Evolutionary conservation across 495 filamentous ascomycete genomes (phyloP), one percentile per base, ranked within the genome.

Genomic region (Sphaerosporella brunnea): DNA sequence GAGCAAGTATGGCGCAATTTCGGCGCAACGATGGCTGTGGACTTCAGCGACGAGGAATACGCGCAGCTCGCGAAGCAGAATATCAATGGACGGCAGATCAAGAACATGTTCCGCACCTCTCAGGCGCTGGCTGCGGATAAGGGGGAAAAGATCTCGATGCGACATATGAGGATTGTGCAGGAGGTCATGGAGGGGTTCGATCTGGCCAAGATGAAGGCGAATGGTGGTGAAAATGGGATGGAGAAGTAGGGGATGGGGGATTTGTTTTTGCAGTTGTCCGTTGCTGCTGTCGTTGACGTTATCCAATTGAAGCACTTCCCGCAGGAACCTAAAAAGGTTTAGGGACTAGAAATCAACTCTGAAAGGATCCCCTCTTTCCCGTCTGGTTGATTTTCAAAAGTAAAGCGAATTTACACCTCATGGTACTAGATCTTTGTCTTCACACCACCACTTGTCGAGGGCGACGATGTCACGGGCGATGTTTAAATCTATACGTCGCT

Each of bases 41-140:
- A 23, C 9, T 16, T 44, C 9, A n/a, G 10, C 8, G 23, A 44
- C 11, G 40, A 44, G 23, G 23, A 44, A 8, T 26, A n/a, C 16
- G 20, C 20, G 36, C 8, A 39, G 15, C 36, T 39, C 13, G 19
- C 32, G 4, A 16, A 20, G 25, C 3, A 39, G 36, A 43, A 39
- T 7, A 20, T 39, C 8, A 39, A 39, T 20, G 36, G 36, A n/a
- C 39, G 52, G 20, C 48, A 78, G 77, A 93, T 93, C 70, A 93
- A 93, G 69, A 93, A 93, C 62, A 80, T 77, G 7, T 79, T 92
- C 39, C 73, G 81, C 37, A 86, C 83, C 1, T 82, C 84, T 0
- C 82, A 92, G 61, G 78, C 79, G 0, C 69, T 93, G 15, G 85
- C 85, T 2, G 73, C 88, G 46, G 78, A 82, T 48, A 80, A 86